Conservation (phyloP, 192 early-diverging fungal species). For the Backusella westeae region DNA sequence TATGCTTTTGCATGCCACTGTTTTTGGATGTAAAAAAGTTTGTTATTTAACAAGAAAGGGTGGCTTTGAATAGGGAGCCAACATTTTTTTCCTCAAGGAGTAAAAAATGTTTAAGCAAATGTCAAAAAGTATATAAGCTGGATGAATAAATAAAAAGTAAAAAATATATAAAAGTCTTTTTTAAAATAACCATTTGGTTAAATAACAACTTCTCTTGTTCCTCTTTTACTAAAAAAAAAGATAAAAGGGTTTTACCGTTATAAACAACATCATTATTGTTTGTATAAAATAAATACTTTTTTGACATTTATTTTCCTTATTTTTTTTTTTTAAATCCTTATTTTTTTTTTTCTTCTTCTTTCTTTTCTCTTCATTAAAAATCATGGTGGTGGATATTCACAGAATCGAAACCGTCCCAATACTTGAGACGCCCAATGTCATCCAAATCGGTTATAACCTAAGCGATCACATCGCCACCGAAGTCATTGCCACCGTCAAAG, state of each 20-base stretch:
- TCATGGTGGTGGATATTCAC: neutral
- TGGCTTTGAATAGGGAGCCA: neutral
- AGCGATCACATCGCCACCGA: conserved; percentile 68
- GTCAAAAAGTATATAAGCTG: neutral
- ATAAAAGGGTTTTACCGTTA: neutral
- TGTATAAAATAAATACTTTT: neutral
- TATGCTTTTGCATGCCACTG: neutral
- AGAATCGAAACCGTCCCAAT: conserved; percentile 1
- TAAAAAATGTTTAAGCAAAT: neutral
- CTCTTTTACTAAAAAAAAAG: neutral
- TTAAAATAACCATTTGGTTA: neutral
- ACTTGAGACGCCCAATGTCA: conserved; percentile 57
- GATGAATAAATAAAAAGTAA: neutral
- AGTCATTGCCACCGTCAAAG: conserved; percentile 60
- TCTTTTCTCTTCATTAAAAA: neutral
- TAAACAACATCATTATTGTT: neutral
- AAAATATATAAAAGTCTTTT: neutral
- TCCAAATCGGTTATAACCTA: conserved; percentile 80
- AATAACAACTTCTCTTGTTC: neutral
- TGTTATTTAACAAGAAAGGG: neutral
- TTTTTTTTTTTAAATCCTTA: neutral
- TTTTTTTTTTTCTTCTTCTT: neutral
- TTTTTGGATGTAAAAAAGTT: neutral
- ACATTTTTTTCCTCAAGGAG: neutral
- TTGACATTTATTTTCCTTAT: conserved; percentile 4